phyloP scores from a whole-genome alignment of 2,329 filamentous ascomycete genomes.

The Colletotrichum sidae region DNA sequence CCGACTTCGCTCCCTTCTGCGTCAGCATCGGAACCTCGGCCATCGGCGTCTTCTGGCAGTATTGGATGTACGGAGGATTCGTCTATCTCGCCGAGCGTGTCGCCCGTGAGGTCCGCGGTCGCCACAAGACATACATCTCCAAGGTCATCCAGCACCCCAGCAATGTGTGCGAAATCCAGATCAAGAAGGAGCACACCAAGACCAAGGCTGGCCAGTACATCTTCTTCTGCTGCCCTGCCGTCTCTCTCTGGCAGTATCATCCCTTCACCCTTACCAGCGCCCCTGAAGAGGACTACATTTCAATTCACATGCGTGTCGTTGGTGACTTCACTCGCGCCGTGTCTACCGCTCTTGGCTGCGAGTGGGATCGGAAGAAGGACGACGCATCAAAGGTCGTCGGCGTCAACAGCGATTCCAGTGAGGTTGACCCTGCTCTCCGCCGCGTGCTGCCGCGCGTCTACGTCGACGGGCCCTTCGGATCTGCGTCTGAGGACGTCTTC shows the following conservation, averaged over 20 bases:
- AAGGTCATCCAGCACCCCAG: constrained; percentile 92
- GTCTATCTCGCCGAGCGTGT: constrained; percentile 84
- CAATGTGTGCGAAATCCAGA: constrained; percentile 91
- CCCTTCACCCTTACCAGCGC: constrained; percentile 89
- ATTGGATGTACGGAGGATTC: constrained; percentile 88
- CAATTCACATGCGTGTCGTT: constrained; percentile 85
- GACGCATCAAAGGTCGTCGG: constrained; percentile 76
- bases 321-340: constrained; percentile 83
- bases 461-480: constrained; percentile 87
- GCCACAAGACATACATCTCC: constrained; percentile 86
- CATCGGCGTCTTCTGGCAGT: constrained; percentile 87
- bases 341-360: constrained; percentile 79
- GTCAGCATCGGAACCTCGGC: constrained; percentile 72
- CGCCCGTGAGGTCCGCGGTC: constrained; percentile 81
- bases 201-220: constrained; percentile 88
- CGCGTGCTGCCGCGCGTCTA: constrained; percentile 83
- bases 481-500: constrained; percentile 89
- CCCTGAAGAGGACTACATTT: constrained; percentile 91
- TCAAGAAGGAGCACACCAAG: constrained; percentile 90
- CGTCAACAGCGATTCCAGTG: constrained; percentile 68
- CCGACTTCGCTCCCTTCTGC: constrained; percentile 84
- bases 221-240: constrained; percentile 87
- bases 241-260: constrained; percentile 90
- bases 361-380: constrained; percentile 71
- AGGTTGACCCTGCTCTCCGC: constrained; percentile 77